A percentile compares a stretch with the other conserved stretches of the same genome.
Conservation (phyloP, 2,329 filamentous ascomycete genomes). For the Xylaria multiplex region DNA sequence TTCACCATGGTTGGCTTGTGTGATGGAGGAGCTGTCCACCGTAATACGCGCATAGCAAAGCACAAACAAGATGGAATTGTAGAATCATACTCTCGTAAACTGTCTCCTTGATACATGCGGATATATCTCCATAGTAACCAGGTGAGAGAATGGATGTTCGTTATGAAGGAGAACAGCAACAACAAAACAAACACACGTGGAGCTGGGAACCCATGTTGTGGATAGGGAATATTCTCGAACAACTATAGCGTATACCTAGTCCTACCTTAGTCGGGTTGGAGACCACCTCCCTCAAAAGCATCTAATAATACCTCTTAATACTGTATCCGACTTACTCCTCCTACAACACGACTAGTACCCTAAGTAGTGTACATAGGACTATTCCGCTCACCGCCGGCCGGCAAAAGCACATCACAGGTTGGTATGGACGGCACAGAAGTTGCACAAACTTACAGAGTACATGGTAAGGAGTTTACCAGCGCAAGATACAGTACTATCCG, state of each 20-base stretch:
- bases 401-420: slow-evolving; percentile 16
- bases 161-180: background rate
- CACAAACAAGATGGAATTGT: background rate
- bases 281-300: too few relatives aligned
- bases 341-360: background rate
- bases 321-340: background rate
- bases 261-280: background rate
- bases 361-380: slow-evolving; percentile 6
- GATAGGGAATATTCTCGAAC: slow-evolving; percentile 23
- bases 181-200: slow-evolving; percentile 6
- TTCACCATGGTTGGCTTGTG: background rate
- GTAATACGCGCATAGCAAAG: background rate
- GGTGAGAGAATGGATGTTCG: background rate
- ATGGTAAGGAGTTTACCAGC: too few relatives aligned
- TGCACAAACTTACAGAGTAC: background rate
- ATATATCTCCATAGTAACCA: slow-evolving; percentile 17
- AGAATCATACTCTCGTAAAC: background rate
- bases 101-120: background rate
- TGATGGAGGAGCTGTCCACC: background rate
- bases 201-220: slow-evolving; percentile 7
- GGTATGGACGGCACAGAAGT: background rate
- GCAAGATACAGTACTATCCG: too few relatives aligned
- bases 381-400: slow-evolving; percentile 24
- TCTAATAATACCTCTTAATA: too few relatives aligned
- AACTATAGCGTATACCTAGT: background rate